Conservation (phyloP, 805 yeast genomes). For the Candida xyloterini region DNA sequence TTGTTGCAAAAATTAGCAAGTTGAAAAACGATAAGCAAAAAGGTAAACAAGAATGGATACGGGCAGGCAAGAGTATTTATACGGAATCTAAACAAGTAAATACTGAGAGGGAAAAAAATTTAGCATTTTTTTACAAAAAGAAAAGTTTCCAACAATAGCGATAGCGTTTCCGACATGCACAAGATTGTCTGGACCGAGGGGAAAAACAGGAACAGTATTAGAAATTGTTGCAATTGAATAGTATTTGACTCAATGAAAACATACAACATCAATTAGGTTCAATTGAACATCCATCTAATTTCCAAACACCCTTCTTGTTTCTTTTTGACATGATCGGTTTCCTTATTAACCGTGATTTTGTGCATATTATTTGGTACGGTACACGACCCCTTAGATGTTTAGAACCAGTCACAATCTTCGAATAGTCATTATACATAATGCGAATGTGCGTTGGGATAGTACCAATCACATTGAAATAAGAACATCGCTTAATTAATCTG, state of each 20-base stretch:
- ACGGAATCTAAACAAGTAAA: conserved; percentile 9
- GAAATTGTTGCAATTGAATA: conserved; percentile 1
- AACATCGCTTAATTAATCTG: not conserved
- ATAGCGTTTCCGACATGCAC: conserved; percentile 5
- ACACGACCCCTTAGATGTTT: conserved; percentile 1
- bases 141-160: conserved; percentile 8
- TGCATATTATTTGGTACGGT: not conserved
- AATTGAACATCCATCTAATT: not conserved
- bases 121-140: conserved; percentile 10
- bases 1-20: conserved; percentile 7
- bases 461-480: conserved; percentile 1
- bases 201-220: not conserved
- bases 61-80: conserved; percentile 2
- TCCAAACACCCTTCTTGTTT: not conserved
- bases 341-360: not conserved
- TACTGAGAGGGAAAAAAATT: conserved; percentile 9
- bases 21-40: conserved; percentile 5
- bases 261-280: not conserved
- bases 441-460: not conserved
- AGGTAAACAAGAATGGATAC: conserved; percentile 9
- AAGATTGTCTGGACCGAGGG: conserved; percentile 1
- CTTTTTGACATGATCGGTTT: conserved; percentile 10
- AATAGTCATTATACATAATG: not conserved
- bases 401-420: conserved; percentile 7
- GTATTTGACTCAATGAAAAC: conserved; percentile 1